phyloP scores from a whole-genome alignment of 768 basidiomycete species.

The Dendrothele bispora region DNA sequence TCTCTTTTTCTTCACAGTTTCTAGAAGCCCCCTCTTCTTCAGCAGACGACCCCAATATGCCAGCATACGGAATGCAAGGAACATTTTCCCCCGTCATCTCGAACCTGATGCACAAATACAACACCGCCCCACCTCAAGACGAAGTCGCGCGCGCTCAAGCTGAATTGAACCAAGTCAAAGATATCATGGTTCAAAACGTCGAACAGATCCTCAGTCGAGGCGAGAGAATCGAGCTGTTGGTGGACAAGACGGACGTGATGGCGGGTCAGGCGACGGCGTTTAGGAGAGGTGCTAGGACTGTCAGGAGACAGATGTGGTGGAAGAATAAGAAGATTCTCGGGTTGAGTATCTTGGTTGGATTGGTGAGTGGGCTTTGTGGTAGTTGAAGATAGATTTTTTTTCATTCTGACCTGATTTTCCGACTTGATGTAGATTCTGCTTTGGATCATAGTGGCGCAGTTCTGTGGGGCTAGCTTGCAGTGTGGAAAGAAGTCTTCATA shows the following conservation, averaged over 20 bases:
- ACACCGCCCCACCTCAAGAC: constrained; percentile 84
- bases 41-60: constrained; percentile 45
- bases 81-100: constrained; percentile 70
- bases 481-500: constrained; percentile 40
- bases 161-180: constrained; percentile 88
- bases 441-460: constrained; percentile 86
- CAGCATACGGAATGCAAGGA: constrained; percentile 69
- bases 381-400: neutral
- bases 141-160: constrained; percentile 88
- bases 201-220: constrained; percentile 94
- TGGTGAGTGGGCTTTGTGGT: constrained; percentile 44
- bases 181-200: constrained; percentile 98
- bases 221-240: constrained; percentile 92
- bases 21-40: constrained; percentile 63
- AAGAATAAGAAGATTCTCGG: constrained; percentile 70
- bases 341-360: constrained; percentile 66
- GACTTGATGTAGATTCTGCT: constrained; percentile 7
- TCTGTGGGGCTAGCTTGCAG: constrained; percentile 81
- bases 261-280: constrained; percentile 94
- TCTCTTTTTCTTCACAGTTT: constrained; percentile 43
- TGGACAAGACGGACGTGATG: constrained; percentile 97
- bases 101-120: constrained; percentile 82
- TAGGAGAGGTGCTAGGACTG: constrained; percentile 81
- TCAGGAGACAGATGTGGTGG: constrained; percentile 89
- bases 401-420: too few relatives aligned